phyloP scores from a whole-genome alignment of 495 filamentous ascomycete species.

The Friedmanniomyces endolithicus region DNA sequence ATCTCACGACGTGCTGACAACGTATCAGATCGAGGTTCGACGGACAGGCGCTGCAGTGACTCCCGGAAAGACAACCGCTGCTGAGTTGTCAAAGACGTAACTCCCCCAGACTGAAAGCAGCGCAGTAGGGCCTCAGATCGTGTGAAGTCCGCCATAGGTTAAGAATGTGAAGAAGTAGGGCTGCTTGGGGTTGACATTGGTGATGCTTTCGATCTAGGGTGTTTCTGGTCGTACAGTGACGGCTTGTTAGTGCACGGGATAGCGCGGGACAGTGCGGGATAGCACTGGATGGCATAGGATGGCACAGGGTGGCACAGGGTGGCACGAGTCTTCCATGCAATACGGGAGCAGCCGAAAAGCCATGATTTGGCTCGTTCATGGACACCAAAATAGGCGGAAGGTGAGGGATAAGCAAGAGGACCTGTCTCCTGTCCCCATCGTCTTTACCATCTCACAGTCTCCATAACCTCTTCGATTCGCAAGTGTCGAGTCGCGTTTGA shows the following conservation, averaged over 20 bases:
- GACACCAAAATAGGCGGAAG: too few relatives aligned
- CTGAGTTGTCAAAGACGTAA: not conserved
- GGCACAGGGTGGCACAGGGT: not conserved
- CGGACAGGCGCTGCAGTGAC: not conserved
- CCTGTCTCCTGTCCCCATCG: too few relatives aligned
- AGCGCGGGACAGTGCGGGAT: not conserved
- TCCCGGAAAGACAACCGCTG: not conserved
- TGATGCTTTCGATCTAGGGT: not conserved
- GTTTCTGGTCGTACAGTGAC: not conserved
- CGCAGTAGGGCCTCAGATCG: not conserved
- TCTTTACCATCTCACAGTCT: too few relatives aligned
- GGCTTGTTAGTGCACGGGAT: not conserved
- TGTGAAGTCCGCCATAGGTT: not conserved
- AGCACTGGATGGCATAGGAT: not conserved
- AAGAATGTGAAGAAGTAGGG: not conserved
- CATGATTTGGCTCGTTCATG: too few relatives aligned
- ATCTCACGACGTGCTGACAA: not conserved
- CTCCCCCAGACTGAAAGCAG: not conserved
- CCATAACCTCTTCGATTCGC: too few relatives aligned
- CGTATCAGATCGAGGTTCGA: not conserved
- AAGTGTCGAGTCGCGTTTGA: too few relatives aligned
- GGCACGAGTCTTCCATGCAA: not conserved
- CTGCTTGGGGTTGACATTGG: not conserved
- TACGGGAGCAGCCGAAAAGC: too few relatives aligned
- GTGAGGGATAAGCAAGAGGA: too few relatives aligned